Evolutionary conservation across 2,329 filamentous ascomycete species (phyloP), one percentile per base, ranked within the genome.

Genomic region (Graphiopsis chlorocephala): DNA sequence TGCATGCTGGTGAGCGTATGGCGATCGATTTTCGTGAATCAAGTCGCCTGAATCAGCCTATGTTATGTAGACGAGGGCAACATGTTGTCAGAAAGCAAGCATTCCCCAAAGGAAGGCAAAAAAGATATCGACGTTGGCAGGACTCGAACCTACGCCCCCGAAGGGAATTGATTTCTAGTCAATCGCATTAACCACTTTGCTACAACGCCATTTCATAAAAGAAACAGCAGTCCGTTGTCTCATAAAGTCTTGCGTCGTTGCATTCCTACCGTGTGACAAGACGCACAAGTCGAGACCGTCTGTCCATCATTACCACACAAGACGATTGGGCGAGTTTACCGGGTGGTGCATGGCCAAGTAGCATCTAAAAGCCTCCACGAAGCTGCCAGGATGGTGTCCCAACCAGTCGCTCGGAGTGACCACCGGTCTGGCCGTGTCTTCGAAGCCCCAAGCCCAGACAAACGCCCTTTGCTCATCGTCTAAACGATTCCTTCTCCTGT

Each of bases 61-160:
- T 35, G 12, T 3, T 12, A 15, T 15, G 12, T 12, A n/a, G 31
- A 35, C 31, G 15, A 14, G 31, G 31, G 2, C 4, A 33, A 14
- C 33, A 38, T 38, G 15, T 7, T 14, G 5, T 17, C 33, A 15
- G 17, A 38, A 38, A 17, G 15, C 14, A 17, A 38, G 33, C 14
- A 17, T 5, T 17, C 15, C 33, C 15, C 2, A 4, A n/a, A 7
- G 10, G 8, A n/a, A 10, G 35, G 35, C 17, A 64, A 50, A 31
- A 38, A 28, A 45, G 23, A 33, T 25, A 6, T 33, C 64, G 64
- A 65, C 64, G 61, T 53, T 59, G 64, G 64, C 64, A 65, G 64
- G 64, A 65, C 60, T 65, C 64, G 64, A 65, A 65, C 64, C 64
- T 65, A 63, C 64, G 64, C 64, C 64, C 64, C 64, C 64, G 58